Evolutionary conservation across 805 yeast genomes (phyloP).

Genomic region (Candida nitratophila): DNA sequence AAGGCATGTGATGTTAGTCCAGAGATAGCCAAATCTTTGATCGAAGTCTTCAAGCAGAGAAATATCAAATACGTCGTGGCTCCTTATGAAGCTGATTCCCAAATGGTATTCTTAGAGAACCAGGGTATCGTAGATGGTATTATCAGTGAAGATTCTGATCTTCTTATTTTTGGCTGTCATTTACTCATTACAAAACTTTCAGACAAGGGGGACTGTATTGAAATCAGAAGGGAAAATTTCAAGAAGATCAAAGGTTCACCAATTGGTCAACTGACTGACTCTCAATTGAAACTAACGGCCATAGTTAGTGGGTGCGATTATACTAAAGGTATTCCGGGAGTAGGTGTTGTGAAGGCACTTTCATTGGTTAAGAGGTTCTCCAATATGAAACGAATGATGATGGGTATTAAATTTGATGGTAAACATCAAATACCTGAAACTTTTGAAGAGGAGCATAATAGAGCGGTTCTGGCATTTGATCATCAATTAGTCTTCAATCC

Average conservation of each 20-base stretch:
- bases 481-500: slow-evolving; percentile 87
- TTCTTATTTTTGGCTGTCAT: slow-evolving; percentile 80
- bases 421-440: slow-evolving; percentile 46
- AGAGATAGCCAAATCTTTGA: slow-evolving; percentile 81
- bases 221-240: slow-evolving; percentile 55
- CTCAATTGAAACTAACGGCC: slow-evolving; percentile 69
- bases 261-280: slow-evolving; percentile 41
- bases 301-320: slow-evolving; percentile 96
- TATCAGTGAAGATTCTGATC: slow-evolving; percentile 90
- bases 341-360: slow-evolving; percentile 78
- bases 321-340: slow-evolving; percentile 73
- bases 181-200: slow-evolving; percentile 74
- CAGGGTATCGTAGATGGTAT: slow-evolving; percentile 74
- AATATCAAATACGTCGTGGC: slow-evolving; percentile 77
- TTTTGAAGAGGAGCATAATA: slow-evolving; percentile 51
- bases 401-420: slow-evolving; percentile 54
- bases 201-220: slow-evolving; percentile 61
- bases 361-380: slow-evolving; percentile 44
- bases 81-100: slow-evolving; percentile 98
- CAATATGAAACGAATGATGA: slow-evolving; percentile 48
- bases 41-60: slow-evolving; percentile 56
- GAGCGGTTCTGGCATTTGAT: slow-evolving; percentile 74
- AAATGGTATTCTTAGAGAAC: slow-evolving; percentile 83
- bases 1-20: slow-evolving; percentile 86
- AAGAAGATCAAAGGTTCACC: slow-evolving; percentile 24